A percentile compares a stretch with the other conserved stretches of the same genome.
Conservation (phyloP, 192 early-diverging fungal species). For the Coemansia javaensis region DNA sequence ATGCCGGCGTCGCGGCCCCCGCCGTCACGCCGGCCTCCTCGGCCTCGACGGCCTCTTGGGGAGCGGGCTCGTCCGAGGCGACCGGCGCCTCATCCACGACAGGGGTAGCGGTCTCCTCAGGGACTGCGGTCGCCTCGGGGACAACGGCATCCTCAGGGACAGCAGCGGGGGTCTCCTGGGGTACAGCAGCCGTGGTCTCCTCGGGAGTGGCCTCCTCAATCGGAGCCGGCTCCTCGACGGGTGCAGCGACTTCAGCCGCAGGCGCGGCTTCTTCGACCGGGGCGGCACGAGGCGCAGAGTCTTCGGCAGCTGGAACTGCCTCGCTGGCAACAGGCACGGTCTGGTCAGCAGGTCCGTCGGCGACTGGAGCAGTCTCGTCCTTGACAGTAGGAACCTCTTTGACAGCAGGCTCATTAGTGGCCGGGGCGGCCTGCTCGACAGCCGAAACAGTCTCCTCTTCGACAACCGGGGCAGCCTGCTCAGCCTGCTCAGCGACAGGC, state of each 20-base stretch:
- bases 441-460: background rate
- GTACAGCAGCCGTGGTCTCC: slow-evolving; percentile 4
- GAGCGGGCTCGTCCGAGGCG: background rate
- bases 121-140: slow-evolving; percentile 1
- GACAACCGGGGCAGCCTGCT: background rate
- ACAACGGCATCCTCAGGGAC: slow-evolving; percentile 1
- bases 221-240: background rate
- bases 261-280: slow-evolving; percentile 2
- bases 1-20: too few relatives aligned
- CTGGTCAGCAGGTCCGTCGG: too few relatives aligned
- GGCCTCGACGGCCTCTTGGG: background rate
- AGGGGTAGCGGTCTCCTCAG: slow-evolving; percentile 1
- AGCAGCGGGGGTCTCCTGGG: background rate
- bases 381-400: background rate
- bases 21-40: background rate
- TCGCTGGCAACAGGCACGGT: too few relatives aligned
- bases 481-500: background rate
- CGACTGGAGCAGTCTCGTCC: too few relatives aligned
- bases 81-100: background rate
- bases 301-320: too few relatives aligned
- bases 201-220: slow-evolving; percentile 1
- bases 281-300: too few relatives aligned
- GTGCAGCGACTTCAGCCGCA: background rate
- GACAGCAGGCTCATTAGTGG: background rate
- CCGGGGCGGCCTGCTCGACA: background rate